Evolutionary conservation across 176 grass and related monocot species (phyloP), one percentile per base, ranked within the genome.

Genomic region (Oryza officinalis): DNA sequence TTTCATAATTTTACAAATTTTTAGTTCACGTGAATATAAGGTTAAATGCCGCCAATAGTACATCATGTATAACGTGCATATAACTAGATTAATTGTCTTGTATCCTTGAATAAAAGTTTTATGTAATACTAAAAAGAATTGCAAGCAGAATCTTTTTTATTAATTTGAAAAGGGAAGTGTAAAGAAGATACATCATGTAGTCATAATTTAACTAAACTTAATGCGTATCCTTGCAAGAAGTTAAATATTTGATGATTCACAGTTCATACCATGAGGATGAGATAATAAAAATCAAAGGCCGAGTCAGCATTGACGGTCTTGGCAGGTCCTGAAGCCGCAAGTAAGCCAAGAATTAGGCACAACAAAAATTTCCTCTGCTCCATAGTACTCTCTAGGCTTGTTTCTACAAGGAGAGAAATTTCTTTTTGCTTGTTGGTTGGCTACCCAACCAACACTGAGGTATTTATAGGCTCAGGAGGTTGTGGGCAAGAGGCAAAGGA

Each of bases 261-360:
- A 59, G 54, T 60, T 60, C 76, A 69, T 89, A 85, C 87, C 87
- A 80, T 75, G 59, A 89, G 81, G 35, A 85, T 37, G 20, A 89
- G 87, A 54, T 84, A 75, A 80, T 64, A 89, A 76, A 85, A 89
- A 85, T 89, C 87, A 67, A 84, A 85, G 59, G 86, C 15, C 64
- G 25, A 32, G 27, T 63, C 79, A 23, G 54, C 54, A 28, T 65
- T 86, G 68, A 76, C 59, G 3, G 46, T 52, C 30, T 22, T 75
- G 72, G 46, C 72, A 75, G 45, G 27, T 75, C 28, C 27, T 32
- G 72, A 47, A 64, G 84, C 68, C 46, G 35, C 67, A 10, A 86
- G 40, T 26, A 86, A 54, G n/a, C 43, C 68, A n/a, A 86, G 68
- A 32, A 73, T 38, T 28, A 86, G 43, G 68, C 76, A 52, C 57